These are phyloP conservation scores for Brasenia schreberi DNA, from an alignment of 164 flowering plant genomes.

Conservation along the genomic window DNA sequence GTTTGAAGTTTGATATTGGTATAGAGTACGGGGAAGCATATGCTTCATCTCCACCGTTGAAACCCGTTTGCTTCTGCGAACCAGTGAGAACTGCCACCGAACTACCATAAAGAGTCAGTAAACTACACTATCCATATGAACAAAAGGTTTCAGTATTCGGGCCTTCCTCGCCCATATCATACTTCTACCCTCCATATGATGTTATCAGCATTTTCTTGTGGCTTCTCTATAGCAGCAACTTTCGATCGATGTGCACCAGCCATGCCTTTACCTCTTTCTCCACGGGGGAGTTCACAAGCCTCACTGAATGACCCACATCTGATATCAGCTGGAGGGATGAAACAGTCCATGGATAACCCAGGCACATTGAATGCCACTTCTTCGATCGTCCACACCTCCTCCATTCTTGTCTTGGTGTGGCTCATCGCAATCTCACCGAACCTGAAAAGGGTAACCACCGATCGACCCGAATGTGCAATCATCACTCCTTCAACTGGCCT, in stretches of 20 bases:
- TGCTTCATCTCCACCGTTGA: not conserved
- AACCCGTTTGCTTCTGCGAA: not conserved
- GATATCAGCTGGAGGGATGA: conserved; percentile 66
- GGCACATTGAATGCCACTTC: conserved; percentile 61
- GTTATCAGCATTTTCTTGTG: conserved; percentile 18
- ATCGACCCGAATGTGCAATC: conserved; percentile 58
- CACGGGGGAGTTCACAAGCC: conserved; percentile 3
- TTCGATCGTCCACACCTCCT: conserved; percentile 59
- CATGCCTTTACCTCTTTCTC: conserved; percentile 4
- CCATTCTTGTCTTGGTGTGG: conserved; percentile 62
- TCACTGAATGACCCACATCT: conserved; percentile 7
- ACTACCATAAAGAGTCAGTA: not conserved
- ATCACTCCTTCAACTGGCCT: conserved; percentile 52
- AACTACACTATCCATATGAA: conserved; percentile 37
- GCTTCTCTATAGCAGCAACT: conserved; percentile 11
- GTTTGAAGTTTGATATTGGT: not conserved
- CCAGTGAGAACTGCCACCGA: not conserved
- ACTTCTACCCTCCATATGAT: conserved; percentile 57
- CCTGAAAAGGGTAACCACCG: conserved; percentile 48
- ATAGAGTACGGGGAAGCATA: not conserved
- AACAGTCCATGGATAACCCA: conserved; percentile 50
- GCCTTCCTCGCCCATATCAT: conserved; percentile 15
- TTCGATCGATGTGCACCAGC: conserved; percentile 21
- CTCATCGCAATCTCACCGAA: conserved; percentile 69
- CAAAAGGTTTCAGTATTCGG: conserved; percentile 19